Base-by-base conservation (phyloP, 495 filamentous ascomycete genomes). In the Tuber indicum region DNA sequence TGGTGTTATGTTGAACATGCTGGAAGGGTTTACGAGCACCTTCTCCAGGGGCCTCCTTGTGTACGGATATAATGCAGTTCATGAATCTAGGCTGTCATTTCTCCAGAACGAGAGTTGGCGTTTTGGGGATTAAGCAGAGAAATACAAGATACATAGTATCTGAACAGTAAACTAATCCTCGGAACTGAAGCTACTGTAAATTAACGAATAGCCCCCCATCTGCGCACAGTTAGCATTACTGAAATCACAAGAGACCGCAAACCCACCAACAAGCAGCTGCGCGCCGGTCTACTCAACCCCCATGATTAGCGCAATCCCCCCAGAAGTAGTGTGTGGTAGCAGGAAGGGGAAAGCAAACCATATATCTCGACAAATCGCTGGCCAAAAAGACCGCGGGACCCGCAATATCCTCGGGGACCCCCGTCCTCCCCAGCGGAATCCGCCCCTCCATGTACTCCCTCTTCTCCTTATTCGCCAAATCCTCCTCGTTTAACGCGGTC, bases 371-470 rank as follows among this genome's bases (percentile, higher is more conserved):
- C 86, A 94, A 84, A 84, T 93, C 92, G 82, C 91, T 91, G 0
- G 91, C 94, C 84, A 97, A 85, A 85, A 96, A 97, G 49, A 97
- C 92, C 41, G 94, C 94, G 12, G 92, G 94, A 4, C 93, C 93
- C 1, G 88, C 92, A 84, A 96, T 81, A 86, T 97, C 93, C 58
- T 78, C 80, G 42, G 91, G 88, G 81, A 87, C 86, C 0, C 92
- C 93, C 52, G 90, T 89, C 80, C 92, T 87, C 0, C 94, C 93
- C 70, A 97, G 83, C 76, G 94, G 94, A 78, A 96, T 94, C 49
- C 94, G 84, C 2, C 89, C 90, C 85, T 97, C 93, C 91, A 94
- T 96, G 85, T 96, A 96, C 82, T 75, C 84, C 79, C 90, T 86
- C 89, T 97, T 97, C 75, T 81, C 87, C 39, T 91, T 87, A 74